Evolutionary conservation across 2,329 filamentous ascomycete species (phyloP), one percentile per base, ranked within the genome.

Genomic region (Sporothrix brunneoviolacea): DNA sequence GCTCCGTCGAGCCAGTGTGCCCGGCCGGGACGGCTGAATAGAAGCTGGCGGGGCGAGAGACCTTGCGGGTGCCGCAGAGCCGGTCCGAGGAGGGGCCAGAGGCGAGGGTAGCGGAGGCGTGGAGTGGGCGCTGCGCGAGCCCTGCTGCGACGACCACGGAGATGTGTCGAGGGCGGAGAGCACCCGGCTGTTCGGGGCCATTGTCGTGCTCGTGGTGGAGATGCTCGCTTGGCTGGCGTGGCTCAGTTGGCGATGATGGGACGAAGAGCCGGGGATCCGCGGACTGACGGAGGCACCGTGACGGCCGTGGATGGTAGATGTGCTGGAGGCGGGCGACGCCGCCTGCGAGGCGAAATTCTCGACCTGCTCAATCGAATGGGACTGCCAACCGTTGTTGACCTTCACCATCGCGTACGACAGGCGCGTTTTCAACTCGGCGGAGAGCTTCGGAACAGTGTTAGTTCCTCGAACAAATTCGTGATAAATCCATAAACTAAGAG

Each of bases 361-460:
- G 27, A 91, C 79, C 66, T 91, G 86, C 50, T 86, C 83, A 52
- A 93, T 80, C 16, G 82, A 82, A 56, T 85, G 82, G 44, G 83
- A 78, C 67, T 95, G 86, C 85, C 90, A 93, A 52, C 88, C 89
- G 62, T 94, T 83, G 64, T 89, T 88, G 36, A 96, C 86, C 67
- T 95, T 96, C 63, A 94, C 79, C 79, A 95, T 93, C 57, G 91
- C 91, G 66, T 96, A 96, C 7, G 89, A 88, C 24, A 97, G 76
- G 60, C 89, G 86, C 45, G 89, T 84, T 63, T 84, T 86, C 47
- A 97, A 76, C 62, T 91, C 86, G 49, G 83, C 80, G 36, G 88
- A 89, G 48, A 88, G 71, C 86, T 90, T 64, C 7, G 8, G 28
- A 16, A 22, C 40, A 60, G 54, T 13, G 21, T 21, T 32, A 37